Evolutionary conservation across 2,329 filamentous ascomycete species (phyloP).

Genomic region (Stachybotrys echinatus): DNA sequence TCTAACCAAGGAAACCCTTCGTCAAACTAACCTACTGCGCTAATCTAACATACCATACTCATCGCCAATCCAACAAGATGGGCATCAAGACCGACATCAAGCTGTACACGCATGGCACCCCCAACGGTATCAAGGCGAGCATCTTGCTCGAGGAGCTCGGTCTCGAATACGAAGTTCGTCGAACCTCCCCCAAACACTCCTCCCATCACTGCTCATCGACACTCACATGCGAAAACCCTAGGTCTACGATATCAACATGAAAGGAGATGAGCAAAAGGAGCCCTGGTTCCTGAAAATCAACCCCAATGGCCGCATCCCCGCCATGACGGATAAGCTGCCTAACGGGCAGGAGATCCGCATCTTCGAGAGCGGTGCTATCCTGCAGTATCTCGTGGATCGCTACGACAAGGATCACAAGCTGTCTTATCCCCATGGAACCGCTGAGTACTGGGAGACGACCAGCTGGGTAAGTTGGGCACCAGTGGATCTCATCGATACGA

Average conservation of each 20-base stretch:
- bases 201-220: not conserved
- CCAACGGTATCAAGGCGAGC: slow-evolving; percentile 86
- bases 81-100: slow-evolving; percentile 56
- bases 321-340: slow-evolving; percentile 71
- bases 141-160: slow-evolving; percentile 83
- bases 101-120: slow-evolving; percentile 77
- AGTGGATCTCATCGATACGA: no score
- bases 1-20: no score
- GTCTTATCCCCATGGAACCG: slow-evolving; percentile 65
- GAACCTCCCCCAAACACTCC: not conserved
- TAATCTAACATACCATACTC: no score
- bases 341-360: slow-evolving; percentile 70
- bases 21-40: no score
- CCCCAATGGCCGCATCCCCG: slow-evolving; percentile 87
- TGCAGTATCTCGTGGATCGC: slow-evolving; percentile 76
- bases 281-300: slow-evolving; percentile 89
- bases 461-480: slow-evolving; percentile 68
- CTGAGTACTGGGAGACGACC: slow-evolving; percentile 74
- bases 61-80: slow-evolving; percentile 21
- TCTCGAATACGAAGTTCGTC: slow-evolving; percentile 65
- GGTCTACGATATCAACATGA: slow-evolving; percentile 58
- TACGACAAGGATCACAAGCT: slow-evolving; percentile 82
- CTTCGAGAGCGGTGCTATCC: slow-evolving; percentile 79
- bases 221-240: slow-evolving; percentile 31
- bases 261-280: slow-evolving; percentile 74